A percentile compares a stretch with the other conserved stretches of the same genome.
Evolutionary conservation across 1,284 basidiomycete species (phyloP).

Genomic region (Jaminaea rosea): DNA sequence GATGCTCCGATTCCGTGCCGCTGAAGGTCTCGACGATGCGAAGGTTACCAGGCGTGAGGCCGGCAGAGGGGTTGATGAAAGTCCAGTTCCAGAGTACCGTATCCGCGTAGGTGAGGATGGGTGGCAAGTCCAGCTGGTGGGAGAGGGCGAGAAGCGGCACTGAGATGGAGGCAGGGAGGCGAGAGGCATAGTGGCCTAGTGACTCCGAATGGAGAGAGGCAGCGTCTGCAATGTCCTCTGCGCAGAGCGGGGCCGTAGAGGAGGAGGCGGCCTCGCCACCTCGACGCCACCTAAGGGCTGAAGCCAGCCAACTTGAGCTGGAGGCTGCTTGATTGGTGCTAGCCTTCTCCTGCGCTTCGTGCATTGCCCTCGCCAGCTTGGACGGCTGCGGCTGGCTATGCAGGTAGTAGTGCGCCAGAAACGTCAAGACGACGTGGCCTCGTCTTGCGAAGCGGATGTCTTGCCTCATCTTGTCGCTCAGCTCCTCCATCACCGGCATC

Average conservation of each 20-base stretch:
- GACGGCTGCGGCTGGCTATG: slow-evolving; percentile 55
- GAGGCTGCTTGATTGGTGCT: too few species aligned
- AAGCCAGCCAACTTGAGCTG: too few species aligned
- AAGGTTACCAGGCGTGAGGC: slow-evolving; percentile 34
- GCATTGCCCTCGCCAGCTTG: too few species aligned
- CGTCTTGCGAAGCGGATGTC: slow-evolving; percentile 52
- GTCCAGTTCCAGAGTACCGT: slow-evolving; percentile 88
- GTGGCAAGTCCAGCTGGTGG: slow-evolving; percentile 69
- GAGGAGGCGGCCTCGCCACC: too few species aligned
- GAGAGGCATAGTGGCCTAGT: slow-evolving; percentile 43
- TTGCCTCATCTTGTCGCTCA: slow-evolving; percentile 17
- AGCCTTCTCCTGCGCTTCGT: too few species aligned
- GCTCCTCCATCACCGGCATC: slow-evolving; percentile 25
- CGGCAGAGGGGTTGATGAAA: slow-evolving; percentile 37
- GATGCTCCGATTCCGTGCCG: slow-evolving; percentile 69
- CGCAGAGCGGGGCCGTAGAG: background rate
- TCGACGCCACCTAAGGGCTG: too few species aligned
- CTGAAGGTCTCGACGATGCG: slow-evolving; percentile 65
- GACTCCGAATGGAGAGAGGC: too few species aligned
- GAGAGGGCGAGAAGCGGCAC: slow-evolving; percentile 64
- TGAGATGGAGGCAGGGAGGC: slow-evolving; percentile 64
- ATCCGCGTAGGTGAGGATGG: slow-evolving; percentile 84
- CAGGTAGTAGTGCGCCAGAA: slow-evolving; percentile 79
- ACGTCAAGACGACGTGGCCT: slow-evolving; percentile 74
- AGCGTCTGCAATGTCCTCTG: slow-evolving; percentile 3